A percentile compares a stretch with the other conserved stretches of the same genome.
Evolutionary conservation across 2,329 filamentous ascomycete species (phyloP).

Genomic region (Colletotrichum theobromicola): DNA sequence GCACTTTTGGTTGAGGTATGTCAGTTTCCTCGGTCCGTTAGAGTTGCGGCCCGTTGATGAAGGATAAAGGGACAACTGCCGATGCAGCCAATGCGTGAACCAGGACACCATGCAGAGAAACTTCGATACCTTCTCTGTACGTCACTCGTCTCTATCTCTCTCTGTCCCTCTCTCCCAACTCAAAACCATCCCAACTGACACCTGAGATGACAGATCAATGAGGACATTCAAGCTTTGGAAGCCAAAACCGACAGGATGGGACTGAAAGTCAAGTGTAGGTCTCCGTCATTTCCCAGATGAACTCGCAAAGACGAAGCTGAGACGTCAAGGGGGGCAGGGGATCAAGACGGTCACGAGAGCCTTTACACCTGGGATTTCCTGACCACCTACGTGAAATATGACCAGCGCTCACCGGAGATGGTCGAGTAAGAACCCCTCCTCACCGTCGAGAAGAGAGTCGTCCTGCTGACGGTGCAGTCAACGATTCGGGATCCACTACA

Average conservation of each 20-base stretch:
- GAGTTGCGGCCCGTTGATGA: neutral
- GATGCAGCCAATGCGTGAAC: constrained; percentile 46
- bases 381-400: constrained; percentile 44
- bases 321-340: constrained; percentile 54
- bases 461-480: constrained; percentile 17
- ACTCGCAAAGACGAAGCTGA: neutral
- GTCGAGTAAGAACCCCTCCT: constrained; percentile 32
- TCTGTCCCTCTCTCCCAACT: neutral
- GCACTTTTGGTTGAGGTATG: constrained; percentile 25
- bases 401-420: constrained; percentile 36
- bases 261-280: constrained; percentile 38
- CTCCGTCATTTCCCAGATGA: neutral
- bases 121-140: constrained; percentile 45
- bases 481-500: constrained; percentile 35
- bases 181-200: neutral
- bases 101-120: constrained; percentile 47
- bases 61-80: constrained; percentile 45
- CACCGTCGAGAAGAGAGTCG: neutral
- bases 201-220: constrained; percentile 32
- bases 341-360: constrained; percentile 70
- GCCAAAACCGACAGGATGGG: constrained; percentile 31
- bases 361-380: constrained; percentile 71
- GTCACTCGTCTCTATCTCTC: neutral
- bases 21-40: neutral
- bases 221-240: constrained; percentile 31